Evolutionary conservation across 2,329 filamentous ascomycete genomes (phyloP).

Genomic region (Aspergillus hortae): DNA sequence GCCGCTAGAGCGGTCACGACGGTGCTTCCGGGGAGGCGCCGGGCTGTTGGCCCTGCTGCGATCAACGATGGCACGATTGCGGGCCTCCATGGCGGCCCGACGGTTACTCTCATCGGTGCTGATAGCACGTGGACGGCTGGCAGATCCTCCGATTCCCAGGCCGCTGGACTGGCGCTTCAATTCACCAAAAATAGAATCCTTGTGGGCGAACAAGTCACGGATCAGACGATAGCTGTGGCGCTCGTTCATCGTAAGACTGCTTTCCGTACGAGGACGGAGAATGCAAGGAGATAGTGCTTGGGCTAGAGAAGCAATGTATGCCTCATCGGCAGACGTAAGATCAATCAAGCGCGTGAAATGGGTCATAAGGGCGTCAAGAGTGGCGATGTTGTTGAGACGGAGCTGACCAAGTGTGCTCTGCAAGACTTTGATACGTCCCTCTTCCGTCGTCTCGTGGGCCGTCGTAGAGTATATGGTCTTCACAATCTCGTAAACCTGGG

Average conservation of each 20-base stretch:
- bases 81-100: conserved; percentile 89
- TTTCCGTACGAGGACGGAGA: conserved; percentile 81
- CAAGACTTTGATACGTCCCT: conserved; percentile 79
- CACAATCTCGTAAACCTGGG: conserved; percentile 97
- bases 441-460: conserved; percentile 69
- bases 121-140: conserved; percentile 72
- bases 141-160: conserved; percentile 48
- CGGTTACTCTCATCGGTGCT: conserved; percentile 95
- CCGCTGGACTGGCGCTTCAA: conserved; percentile 68
- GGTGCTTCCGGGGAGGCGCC: conserved; percentile 52
- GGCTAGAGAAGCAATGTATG: conserved; percentile 73
- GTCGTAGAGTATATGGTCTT: conserved; percentile 92
- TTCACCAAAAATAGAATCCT: conserved; percentile 92
- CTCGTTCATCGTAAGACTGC: conserved; percentile 90
- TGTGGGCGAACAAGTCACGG: conserved; percentile 87
- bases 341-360: conserved; percentile 97
- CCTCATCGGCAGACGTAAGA: conserved; percentile 89
- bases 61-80: conserved; percentile 71
- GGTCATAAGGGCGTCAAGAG: conserved; percentile 96
- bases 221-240: conserved; percentile 87
- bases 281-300: conserved; percentile 77
- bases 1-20: conserved; percentile 73
- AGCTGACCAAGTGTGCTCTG: conserved; percentile 95
- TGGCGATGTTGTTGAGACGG: conserved; percentile 94
- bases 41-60: conserved; percentile 74